Base-by-base conservation (phyloP, 202 grass and related monocot genomes). In the Tripidium arundinaceum region DNA sequence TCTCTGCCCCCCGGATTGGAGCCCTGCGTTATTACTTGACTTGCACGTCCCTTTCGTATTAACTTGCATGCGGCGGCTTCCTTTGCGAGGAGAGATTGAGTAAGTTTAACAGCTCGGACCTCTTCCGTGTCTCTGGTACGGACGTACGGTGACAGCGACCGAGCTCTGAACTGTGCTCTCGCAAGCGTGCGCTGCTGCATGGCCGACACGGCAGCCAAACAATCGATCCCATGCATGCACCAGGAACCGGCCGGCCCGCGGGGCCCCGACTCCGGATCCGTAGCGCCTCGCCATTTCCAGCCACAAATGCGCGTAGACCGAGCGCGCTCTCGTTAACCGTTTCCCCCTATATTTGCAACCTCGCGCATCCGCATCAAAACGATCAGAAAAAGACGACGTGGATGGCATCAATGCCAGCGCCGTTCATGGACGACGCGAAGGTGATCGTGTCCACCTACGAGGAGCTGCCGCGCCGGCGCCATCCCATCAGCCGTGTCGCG, bases 391-490 rank as follows among this genome's bases (percentile, higher is more conserved):
- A 43, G 0, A 6, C 11, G 22, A 22, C 25, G 3, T 2, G 27
- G 0, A 15, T 7, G 46, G 6, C 42, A 25, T 57, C 57, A 24
- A 62, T 38, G 84, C 6, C 12, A 31, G 27, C 69, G 50, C 31
- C 59, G 43, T 38, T 28, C 75, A 65, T 78, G 19, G 50, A 54
- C 0, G 50, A 54, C 19, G 19, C 42, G 61, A 45, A 31, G 80
- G 85, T 79, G 68, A 57, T 68, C 39, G 61, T 83, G 16, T 68
- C 86, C 68, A 0, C 68, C 60, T 87, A 87, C 39, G 15, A 79
- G 80, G 86, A 87, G 75, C 27, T 79, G 12, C 80, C 86, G 8
- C 85, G 74, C 37, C 74, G 66, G 38, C 47, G 67, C 38, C 67
- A 27, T 5, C 29, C 47, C 37, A 7, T 14, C 66, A 42, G 27